Conservation (phyloP, 1,284 basidiomycete genomes). For the Fomitopsis pinicola region DNA sequence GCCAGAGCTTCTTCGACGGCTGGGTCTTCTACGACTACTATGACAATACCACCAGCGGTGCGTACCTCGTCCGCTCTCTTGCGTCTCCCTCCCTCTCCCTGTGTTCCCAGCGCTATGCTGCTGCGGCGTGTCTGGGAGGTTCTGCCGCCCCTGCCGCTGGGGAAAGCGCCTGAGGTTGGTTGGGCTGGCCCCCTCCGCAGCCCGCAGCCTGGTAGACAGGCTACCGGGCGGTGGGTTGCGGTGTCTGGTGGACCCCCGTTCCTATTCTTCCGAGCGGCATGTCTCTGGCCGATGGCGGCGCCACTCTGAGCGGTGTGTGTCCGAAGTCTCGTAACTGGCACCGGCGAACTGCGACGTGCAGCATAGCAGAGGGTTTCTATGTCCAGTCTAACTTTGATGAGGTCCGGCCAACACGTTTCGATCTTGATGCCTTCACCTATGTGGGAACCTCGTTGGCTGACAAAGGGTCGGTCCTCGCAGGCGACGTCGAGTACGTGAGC, state of each 20-base stretch:
- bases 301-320: too few relatives aligned
- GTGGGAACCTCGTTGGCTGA: background rate
- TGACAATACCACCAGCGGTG: conserved; percentile 45
- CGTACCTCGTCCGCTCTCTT: background rate
- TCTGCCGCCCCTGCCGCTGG: background rate
- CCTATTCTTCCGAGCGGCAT: too few relatives aligned
- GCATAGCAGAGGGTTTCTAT: background rate
- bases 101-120: too few relatives aligned
- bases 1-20: conserved; percentile 42
- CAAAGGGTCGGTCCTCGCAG: conserved; percentile 21
- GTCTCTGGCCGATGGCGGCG: too few relatives aligned
- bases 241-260: background rate
- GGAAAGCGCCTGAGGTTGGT: background rate
- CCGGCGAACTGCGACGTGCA: background rate
- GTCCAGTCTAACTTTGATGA: too few relatives aligned
- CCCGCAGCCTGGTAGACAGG: too few relatives aligned
- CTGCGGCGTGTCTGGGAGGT: too few relatives aligned
- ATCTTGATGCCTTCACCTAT: too few relatives aligned
- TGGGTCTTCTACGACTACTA: conserved; percentile 53
- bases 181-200: background rate
- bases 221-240: too few relatives aligned
- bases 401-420: too few relatives aligned
- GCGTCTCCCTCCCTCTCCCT: background rate
- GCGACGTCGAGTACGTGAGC: conserved; percentile 48
- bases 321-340: too few relatives aligned